These are phyloP conservation scores for Podospora conica DNA, from an alignment of 495 filamentous ascomycete genomes.

Conservation along the genomic window DNA sequence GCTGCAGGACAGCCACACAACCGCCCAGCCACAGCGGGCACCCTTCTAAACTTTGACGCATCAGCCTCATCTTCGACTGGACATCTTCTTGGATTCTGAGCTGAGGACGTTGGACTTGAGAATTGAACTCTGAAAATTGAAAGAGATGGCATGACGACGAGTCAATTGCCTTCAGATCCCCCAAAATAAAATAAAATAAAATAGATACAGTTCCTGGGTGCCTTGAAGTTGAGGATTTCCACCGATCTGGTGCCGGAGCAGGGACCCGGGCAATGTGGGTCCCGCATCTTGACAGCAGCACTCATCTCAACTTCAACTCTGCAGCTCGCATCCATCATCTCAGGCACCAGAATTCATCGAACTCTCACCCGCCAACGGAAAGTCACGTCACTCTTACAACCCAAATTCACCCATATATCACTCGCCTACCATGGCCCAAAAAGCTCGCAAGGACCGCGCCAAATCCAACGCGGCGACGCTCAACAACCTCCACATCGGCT, in stretches of 20 bases:
- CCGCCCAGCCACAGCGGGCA: slow-evolving; percentile 16
- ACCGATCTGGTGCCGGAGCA: background rate
- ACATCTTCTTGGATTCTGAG: background rate
- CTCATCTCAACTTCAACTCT: background rate
- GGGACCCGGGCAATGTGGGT: background rate
- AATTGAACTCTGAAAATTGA: background rate
- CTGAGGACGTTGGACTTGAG: background rate
- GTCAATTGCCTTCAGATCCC: background rate
- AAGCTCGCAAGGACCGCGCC: slow-evolving; percentile 89
- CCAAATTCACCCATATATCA: background rate
- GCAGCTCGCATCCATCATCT: background rate
- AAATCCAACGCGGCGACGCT: slow-evolving; percentile 68
- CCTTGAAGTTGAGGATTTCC: background rate
- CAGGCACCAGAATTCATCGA: background rate
- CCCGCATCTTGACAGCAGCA: background rate
- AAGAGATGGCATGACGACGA: background rate
- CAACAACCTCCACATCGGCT: slow-evolving; percentile 71
- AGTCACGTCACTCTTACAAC: slow-evolving; percentile 3
- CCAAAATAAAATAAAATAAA: background rate
- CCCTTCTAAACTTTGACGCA: background rate
- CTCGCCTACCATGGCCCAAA: slow-evolving; percentile 57
- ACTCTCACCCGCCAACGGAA: slow-evolving; percentile 5
- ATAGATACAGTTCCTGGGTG: background rate
- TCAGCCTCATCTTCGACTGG: background rate
- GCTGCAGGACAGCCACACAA: background rate